phyloP scores from a whole-genome alignment of 306 rosid species.

The Heteromeles arbutifolia region DNA sequence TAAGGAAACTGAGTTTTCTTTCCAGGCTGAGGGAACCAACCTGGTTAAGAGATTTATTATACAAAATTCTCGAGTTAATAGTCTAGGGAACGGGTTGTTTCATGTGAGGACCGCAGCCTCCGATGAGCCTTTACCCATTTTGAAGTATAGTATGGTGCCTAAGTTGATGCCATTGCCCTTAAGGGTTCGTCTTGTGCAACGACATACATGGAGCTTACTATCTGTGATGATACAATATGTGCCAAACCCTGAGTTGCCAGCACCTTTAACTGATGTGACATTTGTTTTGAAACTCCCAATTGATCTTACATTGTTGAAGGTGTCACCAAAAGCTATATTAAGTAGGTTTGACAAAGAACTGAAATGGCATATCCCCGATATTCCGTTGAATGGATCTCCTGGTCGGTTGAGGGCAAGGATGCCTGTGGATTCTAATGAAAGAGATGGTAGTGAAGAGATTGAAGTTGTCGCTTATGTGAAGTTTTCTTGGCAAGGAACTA shows the following conservation, averaged over 20 bases:
- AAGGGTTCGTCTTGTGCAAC: constrained; percentile 79
- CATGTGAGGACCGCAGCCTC: constrained; percentile 73
- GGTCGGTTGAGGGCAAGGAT: constrained; percentile 81
- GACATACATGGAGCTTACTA: constrained; percentile 76
- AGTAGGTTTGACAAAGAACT: constrained; percentile 78
- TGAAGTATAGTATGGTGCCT: constrained; percentile 77
- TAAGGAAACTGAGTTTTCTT: constrained; percentile 90
- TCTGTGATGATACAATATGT: constrained; percentile 89
- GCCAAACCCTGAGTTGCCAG: constrained; percentile 65
- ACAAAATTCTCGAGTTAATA: constrained; percentile 73
- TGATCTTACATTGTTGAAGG: constrained; percentile 81
- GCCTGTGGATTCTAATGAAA: constrained; percentile 73
- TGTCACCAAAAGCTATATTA: constrained; percentile 86
- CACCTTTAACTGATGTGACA: constrained; percentile 69
- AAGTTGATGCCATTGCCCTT: constrained; percentile 81
- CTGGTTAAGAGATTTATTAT: constrained; percentile 75
- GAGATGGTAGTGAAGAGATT: constrained; percentile 52
- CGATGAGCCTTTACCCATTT: constrained; percentile 73
- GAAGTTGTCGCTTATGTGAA: constrained; percentile 70
- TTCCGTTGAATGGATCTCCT: constrained; percentile 66
- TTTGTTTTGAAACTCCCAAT: constrained; percentile 72
- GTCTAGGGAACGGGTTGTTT: constrained; percentile 80
- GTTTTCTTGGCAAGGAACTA: constrained; percentile 56
- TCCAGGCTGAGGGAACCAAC: constrained; percentile 64
- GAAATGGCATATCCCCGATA: constrained; percentile 76